phyloP scores from a whole-genome alignment of 805 yeast species.

The Monosporozyma unispora region DNA sequence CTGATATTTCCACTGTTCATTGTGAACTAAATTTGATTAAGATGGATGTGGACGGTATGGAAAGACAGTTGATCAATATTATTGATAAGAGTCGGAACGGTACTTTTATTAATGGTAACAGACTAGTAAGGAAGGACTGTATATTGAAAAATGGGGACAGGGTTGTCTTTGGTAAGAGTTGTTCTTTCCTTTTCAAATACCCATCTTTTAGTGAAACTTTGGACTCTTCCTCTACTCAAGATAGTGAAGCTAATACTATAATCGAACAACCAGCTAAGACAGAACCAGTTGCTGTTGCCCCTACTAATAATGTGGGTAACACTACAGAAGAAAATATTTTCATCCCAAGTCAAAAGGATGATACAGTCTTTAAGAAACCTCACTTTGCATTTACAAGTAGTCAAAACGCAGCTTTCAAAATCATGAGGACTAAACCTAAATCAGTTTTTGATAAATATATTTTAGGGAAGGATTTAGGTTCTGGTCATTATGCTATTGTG shows the following conservation, averaged over 20 bases:
- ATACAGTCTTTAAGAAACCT: slow-evolving; percentile 24
- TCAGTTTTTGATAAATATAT: slow-evolving; percentile 48
- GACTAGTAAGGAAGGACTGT: slow-evolving; percentile 38
- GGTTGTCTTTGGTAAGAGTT: slow-evolving; percentile 47
- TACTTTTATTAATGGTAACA: slow-evolving; percentile 51
- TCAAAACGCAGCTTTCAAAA: slow-evolving; percentile 14
- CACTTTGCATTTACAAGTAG: slow-evolving; percentile 17
- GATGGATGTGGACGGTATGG: slow-evolving; percentile 28
- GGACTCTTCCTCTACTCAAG: neutral
- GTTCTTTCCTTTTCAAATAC: slow-evolving; percentile 43
- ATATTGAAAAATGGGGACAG: slow-evolving; percentile 57
- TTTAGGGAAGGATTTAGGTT: slow-evolving; percentile 51
- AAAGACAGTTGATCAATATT: slow-evolving; percentile 36
- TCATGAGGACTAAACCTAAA: slow-evolving; percentile 12
- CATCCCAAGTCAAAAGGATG: slow-evolving; percentile 4
- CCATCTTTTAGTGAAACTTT: slow-evolving; percentile 6
- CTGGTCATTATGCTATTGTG: slow-evolving; percentile 79
- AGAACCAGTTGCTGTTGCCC: neutral
- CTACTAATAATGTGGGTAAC: neutral
- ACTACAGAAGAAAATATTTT: neutral
- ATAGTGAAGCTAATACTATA: neutral
- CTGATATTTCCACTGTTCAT: slow-evolving; percentile 59
- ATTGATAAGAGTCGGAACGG: slow-evolving; percentile 57
- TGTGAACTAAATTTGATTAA: slow-evolving; percentile 42
- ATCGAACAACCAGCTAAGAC: neutral